phyloP scores from a whole-genome alignment of 805 yeast species.

The Starmera dryadoides region DNA sequence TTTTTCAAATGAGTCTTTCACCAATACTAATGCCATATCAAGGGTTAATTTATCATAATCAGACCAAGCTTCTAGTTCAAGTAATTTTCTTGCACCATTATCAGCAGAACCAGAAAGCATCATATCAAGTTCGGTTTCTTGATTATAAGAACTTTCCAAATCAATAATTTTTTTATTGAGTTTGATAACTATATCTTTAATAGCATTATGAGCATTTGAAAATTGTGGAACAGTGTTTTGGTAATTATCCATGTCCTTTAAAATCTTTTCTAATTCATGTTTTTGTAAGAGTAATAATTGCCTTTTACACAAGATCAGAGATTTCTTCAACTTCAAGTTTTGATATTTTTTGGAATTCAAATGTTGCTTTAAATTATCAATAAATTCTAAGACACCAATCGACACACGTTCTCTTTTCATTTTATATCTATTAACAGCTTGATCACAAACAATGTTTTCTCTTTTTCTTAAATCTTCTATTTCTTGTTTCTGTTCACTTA shows the following conservation, averaged over 20 bases:
- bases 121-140: slow-evolving; percentile 45
- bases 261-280: slow-evolving; percentile 26
- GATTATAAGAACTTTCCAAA: slow-evolving; percentile 41
- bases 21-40: slow-evolving; percentile 30
- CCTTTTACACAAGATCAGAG: slow-evolving; percentile 30
- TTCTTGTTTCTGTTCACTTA: slow-evolving; percentile 70
- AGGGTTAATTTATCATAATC: slow-evolving; percentile 34
- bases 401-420: slow-evolving; percentile 31
- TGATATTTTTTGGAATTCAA: slow-evolving; percentile 37
- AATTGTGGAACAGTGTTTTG: slow-evolving; percentile 19
- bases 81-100: slow-evolving; percentile 37
- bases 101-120: slow-evolving; percentile 38
- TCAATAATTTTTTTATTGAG: slow-evolving; percentile 38
- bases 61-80: slow-evolving; percentile 53
- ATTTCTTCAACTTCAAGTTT: slow-evolving; percentile 32
- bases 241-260: slow-evolving; percentile 12
- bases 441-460: slow-evolving; percentile 36
- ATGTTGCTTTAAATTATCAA: slow-evolving; percentile 33
- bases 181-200: slow-evolving; percentile 28
- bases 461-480: slow-evolving; percentile 60
- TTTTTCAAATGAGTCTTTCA: slow-evolving; percentile 42
- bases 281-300: slow-evolving; percentile 34
- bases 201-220: slow-evolving; percentile 16
- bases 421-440: slow-evolving; percentile 27
- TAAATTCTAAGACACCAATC: slow-evolving; percentile 31